Conservation (phyloP, 768 basidiomycete species). For the Boletus subparvulus region DNA sequence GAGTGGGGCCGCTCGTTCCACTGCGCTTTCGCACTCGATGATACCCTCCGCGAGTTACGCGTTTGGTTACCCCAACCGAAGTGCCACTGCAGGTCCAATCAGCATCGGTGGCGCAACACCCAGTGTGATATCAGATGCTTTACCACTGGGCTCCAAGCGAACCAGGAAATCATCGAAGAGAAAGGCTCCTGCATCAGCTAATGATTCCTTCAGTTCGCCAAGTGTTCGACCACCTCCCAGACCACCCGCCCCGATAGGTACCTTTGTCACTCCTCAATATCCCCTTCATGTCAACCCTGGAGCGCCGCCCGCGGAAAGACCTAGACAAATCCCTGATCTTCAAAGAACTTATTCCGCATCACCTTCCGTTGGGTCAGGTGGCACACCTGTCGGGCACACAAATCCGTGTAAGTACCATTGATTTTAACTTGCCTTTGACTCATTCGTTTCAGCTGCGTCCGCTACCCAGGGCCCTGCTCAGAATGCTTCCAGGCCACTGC, state of each 20-base stretch:
- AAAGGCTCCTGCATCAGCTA: background rate
- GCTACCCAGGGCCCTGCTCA: constrained; percentile 13
- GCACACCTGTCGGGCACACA: constrained; percentile 27
- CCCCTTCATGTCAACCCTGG: background rate
- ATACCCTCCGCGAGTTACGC: background rate
- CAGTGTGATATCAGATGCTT: background rate
- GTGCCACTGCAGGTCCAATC: constrained; percentile 3
- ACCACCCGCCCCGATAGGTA: background rate
- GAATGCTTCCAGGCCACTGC: constrained; percentile 26
- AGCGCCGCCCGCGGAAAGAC: background rate
- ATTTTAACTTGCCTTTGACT: background rate
- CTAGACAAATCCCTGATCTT: background rate
- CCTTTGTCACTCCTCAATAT: constrained; percentile 8
- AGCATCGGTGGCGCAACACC: background rate
- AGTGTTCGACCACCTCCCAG: constrained; percentile 8
- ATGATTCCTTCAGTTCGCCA: background rate
- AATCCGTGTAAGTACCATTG: constrained; percentile 33
- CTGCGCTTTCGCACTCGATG: background rate
- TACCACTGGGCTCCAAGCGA: constrained; percentile 4
- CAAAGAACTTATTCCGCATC: constrained; percentile 1
- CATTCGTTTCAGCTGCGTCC: constrained; percentile 11
- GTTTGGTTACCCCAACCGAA: constrained; percentile 2
- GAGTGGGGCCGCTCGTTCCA: background rate
- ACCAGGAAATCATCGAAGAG: constrained; percentile 15
- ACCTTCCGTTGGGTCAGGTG: background rate